Evolutionary conservation across 2,329 filamentous ascomycete genomes (phyloP).

Genomic region (Ceratocystis destructans): DNA sequence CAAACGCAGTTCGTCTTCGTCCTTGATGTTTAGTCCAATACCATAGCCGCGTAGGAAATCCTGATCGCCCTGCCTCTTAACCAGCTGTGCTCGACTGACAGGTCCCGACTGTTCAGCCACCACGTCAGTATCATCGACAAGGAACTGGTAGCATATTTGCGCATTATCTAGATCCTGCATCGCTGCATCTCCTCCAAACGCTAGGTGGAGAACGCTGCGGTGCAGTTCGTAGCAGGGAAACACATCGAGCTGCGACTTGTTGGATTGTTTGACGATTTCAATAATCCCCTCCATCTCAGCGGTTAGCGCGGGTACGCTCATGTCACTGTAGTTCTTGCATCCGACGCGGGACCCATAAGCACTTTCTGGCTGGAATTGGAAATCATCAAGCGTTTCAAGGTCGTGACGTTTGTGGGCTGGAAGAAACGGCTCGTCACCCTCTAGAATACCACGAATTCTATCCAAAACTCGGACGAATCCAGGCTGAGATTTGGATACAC

Average conservation of each 20-base stretch:
- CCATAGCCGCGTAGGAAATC: conserved; percentile 11
- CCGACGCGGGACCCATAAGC: conserved; percentile 6
- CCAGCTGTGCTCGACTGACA: background rate
- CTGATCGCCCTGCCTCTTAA: conserved; percentile 12
- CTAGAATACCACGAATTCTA: conserved; percentile 15
- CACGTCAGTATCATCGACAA: conserved; percentile 11
- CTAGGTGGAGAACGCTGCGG: background rate
- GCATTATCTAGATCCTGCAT: conserved; percentile 14
- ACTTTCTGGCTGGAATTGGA: conserved; percentile 13
- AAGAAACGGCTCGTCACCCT: conserved; percentile 14
- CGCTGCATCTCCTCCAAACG: background rate
- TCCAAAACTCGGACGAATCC: conserved; percentile 11
- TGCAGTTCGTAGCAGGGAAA: conserved; percentile 8
- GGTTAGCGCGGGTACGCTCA: background rate
- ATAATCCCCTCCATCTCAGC: conserved; percentile 5
- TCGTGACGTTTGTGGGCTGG: conserved; percentile 12
- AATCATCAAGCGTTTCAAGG: conserved; percentile 13
- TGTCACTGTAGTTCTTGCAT: background rate
- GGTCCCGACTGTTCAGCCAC: background rate
- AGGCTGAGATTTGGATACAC: background rate
- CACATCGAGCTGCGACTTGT: conserved; percentile 5
- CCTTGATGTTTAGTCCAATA: conserved; percentile 8
- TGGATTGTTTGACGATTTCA: conserved; percentile 8
- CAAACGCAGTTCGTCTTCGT: background rate
- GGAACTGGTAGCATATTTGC: conserved; percentile 16